A percentile compares a stretch with the other conserved stretches of the same genome.
Evolutionary conservation across 139 green algal species (phyloP).

Genomic region (Gonium pectorale): DNA sequence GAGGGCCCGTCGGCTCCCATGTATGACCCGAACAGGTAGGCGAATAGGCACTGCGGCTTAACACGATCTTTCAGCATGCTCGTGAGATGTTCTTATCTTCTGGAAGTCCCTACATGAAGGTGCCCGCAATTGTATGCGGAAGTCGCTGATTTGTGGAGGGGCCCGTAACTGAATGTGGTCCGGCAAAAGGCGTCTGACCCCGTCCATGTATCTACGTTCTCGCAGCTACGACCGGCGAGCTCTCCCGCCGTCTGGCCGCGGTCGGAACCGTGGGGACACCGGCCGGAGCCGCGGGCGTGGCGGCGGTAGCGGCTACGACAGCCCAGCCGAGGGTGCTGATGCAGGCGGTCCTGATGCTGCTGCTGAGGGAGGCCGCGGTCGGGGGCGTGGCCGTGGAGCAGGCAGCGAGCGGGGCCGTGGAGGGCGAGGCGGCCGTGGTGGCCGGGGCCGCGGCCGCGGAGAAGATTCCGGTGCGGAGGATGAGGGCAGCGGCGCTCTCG

Average conservation of each 20-base stretch:
- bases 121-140: too few species aligned
- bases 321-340: conserved; percentile 1
- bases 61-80: too few species aligned
- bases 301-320: conserved; percentile 21
- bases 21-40: conserved; percentile 43
- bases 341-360: not conserved
- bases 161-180: not conserved
- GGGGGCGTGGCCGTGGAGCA: conserved; percentile 3
- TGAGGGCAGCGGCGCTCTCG: not conserved
- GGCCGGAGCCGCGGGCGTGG: conserved; percentile 5
- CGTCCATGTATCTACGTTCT: not conserved
- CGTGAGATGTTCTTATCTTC: too few species aligned
- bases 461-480: conserved; percentile 38
- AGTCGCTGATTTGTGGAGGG: too few species aligned
- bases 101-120: too few species aligned
- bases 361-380: not conserved
- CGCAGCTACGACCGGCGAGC: conserved; percentile 39
- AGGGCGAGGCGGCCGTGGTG: conserved; percentile 8
- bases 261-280: not conserved
- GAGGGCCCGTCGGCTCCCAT: not conserved
- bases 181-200: not conserved
- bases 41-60: not conserved
- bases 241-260: not conserved
- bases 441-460: not conserved
- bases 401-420: conserved; percentile 10